Percentiles rank a stretch among this genome's conserved stretches.
Evolutionary conservation across 305 asterid genomes (phyloP).

Genomic region (Fraxinus platypoda): DNA sequence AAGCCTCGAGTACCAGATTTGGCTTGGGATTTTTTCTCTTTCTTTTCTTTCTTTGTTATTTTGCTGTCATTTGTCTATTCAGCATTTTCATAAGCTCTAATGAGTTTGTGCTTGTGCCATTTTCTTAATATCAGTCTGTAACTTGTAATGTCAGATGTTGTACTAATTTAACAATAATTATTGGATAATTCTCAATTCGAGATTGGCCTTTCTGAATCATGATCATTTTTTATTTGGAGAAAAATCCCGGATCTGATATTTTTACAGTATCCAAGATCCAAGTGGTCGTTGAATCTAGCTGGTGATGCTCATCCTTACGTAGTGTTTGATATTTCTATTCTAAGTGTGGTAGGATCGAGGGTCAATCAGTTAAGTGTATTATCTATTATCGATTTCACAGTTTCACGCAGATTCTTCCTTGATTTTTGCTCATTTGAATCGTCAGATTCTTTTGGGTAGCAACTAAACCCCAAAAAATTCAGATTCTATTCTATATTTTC

Average conservation of each 20-base stretch:
- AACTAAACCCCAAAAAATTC: neutral
- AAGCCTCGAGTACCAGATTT: neutral
- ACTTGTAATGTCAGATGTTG: conserved; percentile 7
- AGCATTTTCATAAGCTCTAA: neutral
- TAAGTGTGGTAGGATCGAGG: too few species aligned
- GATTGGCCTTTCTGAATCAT: neutral
- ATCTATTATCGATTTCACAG: too few species aligned
- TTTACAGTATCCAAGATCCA: neutral
- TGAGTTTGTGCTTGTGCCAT: neutral
- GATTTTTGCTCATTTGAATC: neutral
- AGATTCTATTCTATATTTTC: neutral
- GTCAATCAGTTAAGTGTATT: too few species aligned
- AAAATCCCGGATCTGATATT: neutral
- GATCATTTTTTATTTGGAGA: neutral
- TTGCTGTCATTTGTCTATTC: neutral
- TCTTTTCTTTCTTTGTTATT: neutral
- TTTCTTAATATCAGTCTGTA: neutral
- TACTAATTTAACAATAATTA: neutral
- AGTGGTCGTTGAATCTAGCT: neutral
- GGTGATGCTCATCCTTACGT: neutral
- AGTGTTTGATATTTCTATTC: too few species aligned
- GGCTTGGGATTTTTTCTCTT: neutral
- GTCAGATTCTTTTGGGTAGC: neutral
- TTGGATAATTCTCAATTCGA: neutral
- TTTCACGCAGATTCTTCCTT: neutral